A percentile compares a stretch with the other conserved stretches of the same genome.
Conservation (phyloP, 2,329 filamentous ascomycete genomes). For the Parastagonospora nodorum region DNA sequence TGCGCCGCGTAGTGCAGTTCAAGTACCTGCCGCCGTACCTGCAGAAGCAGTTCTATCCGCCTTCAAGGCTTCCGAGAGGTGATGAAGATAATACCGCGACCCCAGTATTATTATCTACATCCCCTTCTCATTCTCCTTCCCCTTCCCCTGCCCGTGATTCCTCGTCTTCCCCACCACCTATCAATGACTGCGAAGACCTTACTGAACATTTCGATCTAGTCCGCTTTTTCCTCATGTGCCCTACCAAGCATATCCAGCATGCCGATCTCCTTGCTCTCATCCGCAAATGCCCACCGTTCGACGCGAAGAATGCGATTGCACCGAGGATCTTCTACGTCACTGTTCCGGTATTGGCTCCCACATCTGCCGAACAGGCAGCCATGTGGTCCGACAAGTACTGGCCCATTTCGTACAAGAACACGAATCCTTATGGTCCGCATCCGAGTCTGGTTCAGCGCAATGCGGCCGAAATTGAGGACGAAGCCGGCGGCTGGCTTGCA, state of each 20-base stretch:
- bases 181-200: conserved; percentile 13
- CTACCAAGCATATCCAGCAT: conserved; percentile 56
- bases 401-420: conserved; percentile 85
- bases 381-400: conserved; percentile 78
- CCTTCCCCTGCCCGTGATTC: conserved; percentile 14
- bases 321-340: conserved; percentile 65
- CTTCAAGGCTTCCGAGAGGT: conserved; percentile 40
- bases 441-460: conserved; percentile 73
- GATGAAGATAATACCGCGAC: conserved; percentile 36
- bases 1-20: conserved; percentile 77
- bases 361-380: conserved; percentile 74
- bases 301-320: conserved; percentile 50
- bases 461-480: conserved; percentile 68
- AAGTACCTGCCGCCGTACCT: conserved; percentile 69
- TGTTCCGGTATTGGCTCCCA: conserved; percentile 75
- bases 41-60: conserved; percentile 41
- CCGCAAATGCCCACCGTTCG: conserved; percentile 47
- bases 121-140: conserved; percentile 15
- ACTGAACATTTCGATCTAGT: conserved; percentile 41
- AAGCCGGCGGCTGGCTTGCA: conserved; percentile 69
- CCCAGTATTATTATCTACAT: conserved; percentile 34
- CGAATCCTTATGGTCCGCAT: conserved; percentile 84
- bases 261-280: conserved; percentile 52
- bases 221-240: conserved; percentile 59
- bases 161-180: conserved; percentile 4